phyloP scores from a whole-genome alignment of 148 eudicot species.

The Simmondsia chinensis region DNA sequence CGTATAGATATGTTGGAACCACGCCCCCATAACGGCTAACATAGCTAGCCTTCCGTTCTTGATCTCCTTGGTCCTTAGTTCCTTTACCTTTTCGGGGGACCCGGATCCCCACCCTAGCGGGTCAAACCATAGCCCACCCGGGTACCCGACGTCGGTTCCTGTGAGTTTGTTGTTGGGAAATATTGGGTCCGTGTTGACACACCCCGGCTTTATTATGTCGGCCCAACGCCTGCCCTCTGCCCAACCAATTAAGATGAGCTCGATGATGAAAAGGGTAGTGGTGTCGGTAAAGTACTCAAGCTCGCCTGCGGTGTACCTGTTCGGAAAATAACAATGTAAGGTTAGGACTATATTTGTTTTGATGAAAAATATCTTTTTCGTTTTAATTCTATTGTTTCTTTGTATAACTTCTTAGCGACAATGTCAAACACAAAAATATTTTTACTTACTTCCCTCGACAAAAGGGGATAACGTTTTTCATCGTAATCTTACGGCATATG shows the following conservation, averaged over 20 bases:
- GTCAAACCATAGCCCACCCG: conserved; percentile 98
- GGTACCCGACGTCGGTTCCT: conserved; percentile 94
- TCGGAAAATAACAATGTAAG: too few relatives aligned
- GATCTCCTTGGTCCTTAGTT: conserved; percentile 93
- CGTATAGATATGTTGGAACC: conserved; percentile 95
- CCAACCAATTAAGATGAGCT: conserved; percentile 86
- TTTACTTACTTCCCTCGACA: too few relatives aligned
- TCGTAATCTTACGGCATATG: too few relatives aligned
- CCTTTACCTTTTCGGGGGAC: conserved; percentile 65
- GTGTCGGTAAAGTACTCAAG: conserved; percentile 94
- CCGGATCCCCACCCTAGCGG: conserved; percentile 95
- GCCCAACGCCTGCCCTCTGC: conserved; percentile 99
- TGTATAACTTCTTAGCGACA: too few relatives aligned
- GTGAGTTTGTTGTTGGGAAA: conserved; percentile 99
- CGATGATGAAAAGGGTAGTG: conserved; percentile 77
- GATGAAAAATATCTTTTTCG: too few relatives aligned
- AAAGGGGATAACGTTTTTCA: too few relatives aligned
- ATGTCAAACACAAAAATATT: too few relatives aligned
- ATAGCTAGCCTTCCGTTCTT: conserved; percentile 95
- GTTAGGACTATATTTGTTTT: too few relatives aligned
- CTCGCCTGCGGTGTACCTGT: conserved; percentile 96
- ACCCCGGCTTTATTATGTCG: conserved; percentile 83
- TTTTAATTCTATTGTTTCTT: too few relatives aligned
- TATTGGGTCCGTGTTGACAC: conserved; percentile 90
- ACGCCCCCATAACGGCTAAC: conserved; percentile 97